Conservation (phyloP, 1,139 yeast genomes). For the Diutina pseudorugosa region DNA sequence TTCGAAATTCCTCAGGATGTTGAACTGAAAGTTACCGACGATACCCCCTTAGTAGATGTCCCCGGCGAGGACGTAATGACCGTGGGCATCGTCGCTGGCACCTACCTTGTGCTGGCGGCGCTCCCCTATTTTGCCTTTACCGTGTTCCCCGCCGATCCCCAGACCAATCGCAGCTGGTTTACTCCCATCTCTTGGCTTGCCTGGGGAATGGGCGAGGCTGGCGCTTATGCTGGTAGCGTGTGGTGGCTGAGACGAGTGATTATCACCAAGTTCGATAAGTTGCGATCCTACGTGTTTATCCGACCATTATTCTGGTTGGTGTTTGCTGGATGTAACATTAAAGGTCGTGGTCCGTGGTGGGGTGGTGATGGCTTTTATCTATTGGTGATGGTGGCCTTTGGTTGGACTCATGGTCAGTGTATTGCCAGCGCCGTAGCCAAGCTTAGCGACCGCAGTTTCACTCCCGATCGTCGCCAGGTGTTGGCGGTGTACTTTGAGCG, state of each 20-base stretch:
- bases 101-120: not conserved
- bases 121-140: not conserved
- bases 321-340: not conserved
- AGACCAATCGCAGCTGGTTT: not conserved
- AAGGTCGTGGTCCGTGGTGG: not conserved
- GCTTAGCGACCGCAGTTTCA: not conserved
- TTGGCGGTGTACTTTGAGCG: not conserved
- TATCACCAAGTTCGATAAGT: not conserved
- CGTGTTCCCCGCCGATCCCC: not conserved
- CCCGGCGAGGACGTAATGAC: not conserved
- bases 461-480: not conserved
- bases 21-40: not conserved
- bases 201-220: not conserved
- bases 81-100: not conserved
- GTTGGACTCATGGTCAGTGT: slow-evolving; percentile 1
- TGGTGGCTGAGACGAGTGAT: not conserved
- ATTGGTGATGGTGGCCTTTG: not conserved
- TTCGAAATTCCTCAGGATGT: not conserved
- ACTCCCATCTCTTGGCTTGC: not conserved
- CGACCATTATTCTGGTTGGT: not conserved
- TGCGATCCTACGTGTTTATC: not conserved
- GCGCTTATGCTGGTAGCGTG: not conserved
- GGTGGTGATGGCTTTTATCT: not conserved
- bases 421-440: not conserved
- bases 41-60: not conserved